Conservation (phyloP, 225 moss, liverwort and hornwort genomes). For the Pseudoscleropodium purum region DNA sequence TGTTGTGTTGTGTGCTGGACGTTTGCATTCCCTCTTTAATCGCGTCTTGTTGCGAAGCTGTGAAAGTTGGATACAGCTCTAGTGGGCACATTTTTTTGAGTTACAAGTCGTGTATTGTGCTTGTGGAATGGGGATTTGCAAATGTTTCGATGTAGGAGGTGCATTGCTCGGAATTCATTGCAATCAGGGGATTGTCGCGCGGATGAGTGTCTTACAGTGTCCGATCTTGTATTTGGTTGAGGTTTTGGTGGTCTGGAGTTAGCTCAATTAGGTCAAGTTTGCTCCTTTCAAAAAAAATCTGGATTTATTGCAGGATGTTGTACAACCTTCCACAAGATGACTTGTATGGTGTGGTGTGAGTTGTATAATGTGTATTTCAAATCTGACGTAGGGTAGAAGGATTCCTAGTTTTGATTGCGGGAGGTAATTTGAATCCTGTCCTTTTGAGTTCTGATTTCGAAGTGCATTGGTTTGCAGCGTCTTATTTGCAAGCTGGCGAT, state of each 20-base stretch:
- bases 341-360: no score
- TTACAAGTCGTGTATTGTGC: neutral
- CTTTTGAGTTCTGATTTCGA: neutral
- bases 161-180: neutral
- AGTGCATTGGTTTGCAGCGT: constrained; percentile 19
- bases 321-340: neutral
- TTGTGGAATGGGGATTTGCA: neutral
- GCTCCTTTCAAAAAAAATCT: neutral
- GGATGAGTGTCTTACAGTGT: neutral
- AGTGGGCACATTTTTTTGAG: neutral
- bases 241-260: neutral
- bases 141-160: neutral
- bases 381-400: neutral
- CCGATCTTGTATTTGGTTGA: neutral
- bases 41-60: neutral
- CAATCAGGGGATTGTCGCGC: neutral
- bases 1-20: neutral
- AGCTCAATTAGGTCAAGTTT: neutral
- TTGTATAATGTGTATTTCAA: neutral
- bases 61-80: neutral
- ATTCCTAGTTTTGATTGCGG: neutral
- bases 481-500: constrained; percentile 72
- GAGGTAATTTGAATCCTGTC: neutral
- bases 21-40: neutral
- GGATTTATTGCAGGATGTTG: neutral